phyloP scores from a whole-genome alignment of 345 rosid genomes.

The Pelargonium nanum region DNA sequence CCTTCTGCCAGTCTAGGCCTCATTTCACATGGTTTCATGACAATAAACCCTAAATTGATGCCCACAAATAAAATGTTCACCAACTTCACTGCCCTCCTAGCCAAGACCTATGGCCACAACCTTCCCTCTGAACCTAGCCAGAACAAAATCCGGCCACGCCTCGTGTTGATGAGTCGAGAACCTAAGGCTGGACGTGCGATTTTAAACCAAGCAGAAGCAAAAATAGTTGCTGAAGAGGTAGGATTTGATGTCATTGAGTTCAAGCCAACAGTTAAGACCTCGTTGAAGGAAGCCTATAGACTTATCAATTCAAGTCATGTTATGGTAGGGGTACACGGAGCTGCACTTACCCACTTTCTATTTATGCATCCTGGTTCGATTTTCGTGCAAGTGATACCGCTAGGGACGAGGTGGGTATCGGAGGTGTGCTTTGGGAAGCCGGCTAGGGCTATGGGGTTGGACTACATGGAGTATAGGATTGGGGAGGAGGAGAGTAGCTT shows the following conservation, averaged over 20 bases:
- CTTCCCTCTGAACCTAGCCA: background rate
- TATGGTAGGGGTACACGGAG: constrained; percentile 34
- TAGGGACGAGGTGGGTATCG: constrained; percentile 21
- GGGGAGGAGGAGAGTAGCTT: constrained; percentile 23
- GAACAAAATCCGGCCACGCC: constrained; percentile 5
- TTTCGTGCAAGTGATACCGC: constrained; percentile 26
- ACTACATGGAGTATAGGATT: constrained; percentile 22
- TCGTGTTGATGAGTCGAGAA: constrained; percentile 12
- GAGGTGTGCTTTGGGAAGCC: constrained; percentile 14
- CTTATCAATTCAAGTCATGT: constrained; percentile 25
- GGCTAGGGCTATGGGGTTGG: constrained; percentile 23
- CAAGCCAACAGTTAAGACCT: constrained; percentile 8
- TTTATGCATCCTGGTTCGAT: constrained; percentile 18
- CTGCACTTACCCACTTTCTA: constrained; percentile 22
- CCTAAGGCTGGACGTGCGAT: constrained; percentile 11
- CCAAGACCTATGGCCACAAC: constrained; percentile 7
- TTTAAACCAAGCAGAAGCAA: constrained; percentile 13
- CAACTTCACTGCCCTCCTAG: constrained; percentile 16
- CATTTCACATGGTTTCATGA: constrained; percentile 23
- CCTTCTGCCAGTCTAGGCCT: constrained; percentile 23
- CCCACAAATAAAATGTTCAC: constrained; percentile 9
- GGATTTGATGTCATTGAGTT: constrained; percentile 23
- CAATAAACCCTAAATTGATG: constrained; percentile 15
- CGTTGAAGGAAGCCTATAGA: constrained; percentile 10
- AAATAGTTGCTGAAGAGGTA: background rate